phyloP scores from a whole-genome alignment of 2,329 filamentous ascomycete genomes.

The Ustulina deusta region DNA sequence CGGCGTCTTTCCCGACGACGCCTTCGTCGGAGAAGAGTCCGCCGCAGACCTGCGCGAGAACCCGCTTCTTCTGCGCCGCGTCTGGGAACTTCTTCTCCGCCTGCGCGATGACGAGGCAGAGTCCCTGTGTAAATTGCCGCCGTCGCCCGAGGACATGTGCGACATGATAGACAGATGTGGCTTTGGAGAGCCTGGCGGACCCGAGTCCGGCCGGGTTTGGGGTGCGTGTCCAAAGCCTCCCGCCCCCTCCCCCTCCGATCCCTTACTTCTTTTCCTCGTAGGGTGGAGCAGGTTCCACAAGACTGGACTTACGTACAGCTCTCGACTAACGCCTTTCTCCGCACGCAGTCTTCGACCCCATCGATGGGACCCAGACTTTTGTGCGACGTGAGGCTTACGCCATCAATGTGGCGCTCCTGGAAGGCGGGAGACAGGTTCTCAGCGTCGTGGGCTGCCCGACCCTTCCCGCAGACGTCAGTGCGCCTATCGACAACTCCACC shows the following conservation, averaged over 20 bases:
- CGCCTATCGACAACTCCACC: constrained; percentile 58
- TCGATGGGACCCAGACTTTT: constrained; percentile 70
- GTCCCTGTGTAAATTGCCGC: constrained; percentile 51
- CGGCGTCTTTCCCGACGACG: constrained; percentile 62
- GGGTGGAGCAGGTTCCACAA: background rate
- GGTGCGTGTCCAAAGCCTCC: background rate
- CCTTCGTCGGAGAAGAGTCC: constrained; percentile 68
- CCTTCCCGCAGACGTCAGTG: constrained; percentile 55
- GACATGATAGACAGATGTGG: constrained; percentile 66
- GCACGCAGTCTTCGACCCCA: constrained; percentile 65
- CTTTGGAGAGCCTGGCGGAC: constrained; percentile 52
- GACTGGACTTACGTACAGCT: background rate
- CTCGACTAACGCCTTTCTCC: background rate
- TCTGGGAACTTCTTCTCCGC: constrained; percentile 60
- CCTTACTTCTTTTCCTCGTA: background rate
- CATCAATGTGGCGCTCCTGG: constrained; percentile 66
- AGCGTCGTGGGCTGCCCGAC: constrained; percentile 63
- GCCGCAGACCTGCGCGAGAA: constrained; percentile 61
- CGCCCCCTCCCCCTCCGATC: background rate
- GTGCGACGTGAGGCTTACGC: constrained; percentile 66
- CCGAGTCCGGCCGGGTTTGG: constrained; percentile 60
- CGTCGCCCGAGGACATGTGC: constrained; percentile 60
- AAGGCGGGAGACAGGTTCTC: constrained; percentile 63
- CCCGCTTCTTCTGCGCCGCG: constrained; percentile 57
- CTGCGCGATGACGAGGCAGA: constrained; percentile 45